Base-by-base conservation (phyloP, 768 basidiomycete species). In the Crassisporium funariophilum region DNA sequence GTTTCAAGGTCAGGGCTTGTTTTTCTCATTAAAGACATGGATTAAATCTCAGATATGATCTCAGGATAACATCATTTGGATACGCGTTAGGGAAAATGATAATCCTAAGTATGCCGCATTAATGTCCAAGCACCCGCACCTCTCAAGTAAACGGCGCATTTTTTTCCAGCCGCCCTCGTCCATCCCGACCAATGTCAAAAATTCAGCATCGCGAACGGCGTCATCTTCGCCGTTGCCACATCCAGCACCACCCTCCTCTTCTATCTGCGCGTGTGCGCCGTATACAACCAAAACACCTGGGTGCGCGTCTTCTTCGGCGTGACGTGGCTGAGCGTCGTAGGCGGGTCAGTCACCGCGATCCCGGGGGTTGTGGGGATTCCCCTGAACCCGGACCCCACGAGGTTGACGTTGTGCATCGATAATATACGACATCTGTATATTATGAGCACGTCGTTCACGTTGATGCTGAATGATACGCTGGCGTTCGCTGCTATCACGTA, bases 231-330 rank as follows among this genome's bases (percentile, higher is more conserved):
- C 16, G 41, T 53, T 11, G 45, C 49, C 6, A 44, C 45, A 7
- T 40, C 44, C 8, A 25, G 44, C 8, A 55, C 54, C 12, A 41
- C 49, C 6, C 35, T 58, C 21, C 49, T 58, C 4, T 53, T 58
- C 20, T 52, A 53, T n/a, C n/a, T n/a, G n/a, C n/a, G n/a, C n/a
- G n/a, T n/a, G n/a, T n/a, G n/a, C n/a, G n/a, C n/a, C n/a, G 51
- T 58, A 13, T 58, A 55, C 33, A 49, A 44, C 37, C 48, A 51
- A 15, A 21, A 46, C 34, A 49, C 20, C 24, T 42, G 9, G 4
- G 39, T 48, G 35, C 33, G 50, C 19, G 40, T 23, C 2, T 53
- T 58, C 41, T 51, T 58, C 35, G 38, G 23, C 13, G 12, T 33
- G 7, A 31, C 44, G 3, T 58, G 57, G 57, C n/a, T 53, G 7